phyloP scores from a whole-genome alignment of 1,139 yeast genomes.

The Magnusiomyces ingens region DNA sequence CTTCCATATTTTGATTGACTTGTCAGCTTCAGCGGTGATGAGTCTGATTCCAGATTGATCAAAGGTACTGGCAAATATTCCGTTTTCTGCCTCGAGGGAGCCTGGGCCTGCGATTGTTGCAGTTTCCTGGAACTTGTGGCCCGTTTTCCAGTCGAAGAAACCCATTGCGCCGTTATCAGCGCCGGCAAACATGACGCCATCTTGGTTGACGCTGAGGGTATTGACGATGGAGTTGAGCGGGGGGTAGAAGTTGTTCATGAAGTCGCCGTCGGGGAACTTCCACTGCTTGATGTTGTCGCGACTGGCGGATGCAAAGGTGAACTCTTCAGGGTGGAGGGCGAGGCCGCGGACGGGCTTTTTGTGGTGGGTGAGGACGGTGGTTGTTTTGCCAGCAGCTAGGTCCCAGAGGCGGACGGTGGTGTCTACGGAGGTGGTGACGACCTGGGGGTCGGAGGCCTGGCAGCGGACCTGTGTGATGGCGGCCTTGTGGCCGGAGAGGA shows the following conservation, averaged over 20 bases:
- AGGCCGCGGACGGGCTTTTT: constrained; percentile 73
- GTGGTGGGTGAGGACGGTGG: constrained; percentile 70
- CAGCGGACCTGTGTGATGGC: constrained; percentile 66
- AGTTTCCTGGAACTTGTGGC: constrained; percentile 53
- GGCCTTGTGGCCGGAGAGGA: constrained; percentile 72
- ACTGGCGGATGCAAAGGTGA: constrained; percentile 74
- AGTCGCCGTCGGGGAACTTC: constrained; percentile 71
- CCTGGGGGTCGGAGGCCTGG: constrained; percentile 74
- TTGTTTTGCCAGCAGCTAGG: constrained; percentile 57
- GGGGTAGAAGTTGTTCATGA: constrained; percentile 50
- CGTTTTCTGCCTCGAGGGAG: constrained; percentile 55
- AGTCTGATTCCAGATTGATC: constrained; percentile 77
- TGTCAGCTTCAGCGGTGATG: constrained; percentile 85
- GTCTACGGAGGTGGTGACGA: constrained; percentile 78
- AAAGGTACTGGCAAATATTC: constrained; percentile 66
- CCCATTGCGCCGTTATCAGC: constrained; percentile 76
- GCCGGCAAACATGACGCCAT: constrained; percentile 71
- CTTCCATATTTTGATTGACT: constrained; percentile 79
- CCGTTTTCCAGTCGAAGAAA: constrained; percentile 72
- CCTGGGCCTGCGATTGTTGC: constrained; percentile 60
- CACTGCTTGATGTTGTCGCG: constrained; percentile 79
- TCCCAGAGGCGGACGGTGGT: constrained; percentile 87
- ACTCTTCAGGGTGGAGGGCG: constrained; percentile 60
- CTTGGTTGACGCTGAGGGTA: constrained; percentile 58
- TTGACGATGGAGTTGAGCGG: constrained; percentile 54